Evolutionary conservation across 306 rosid genomes (phyloP).

Genomic region (Lupinus albus): DNA sequence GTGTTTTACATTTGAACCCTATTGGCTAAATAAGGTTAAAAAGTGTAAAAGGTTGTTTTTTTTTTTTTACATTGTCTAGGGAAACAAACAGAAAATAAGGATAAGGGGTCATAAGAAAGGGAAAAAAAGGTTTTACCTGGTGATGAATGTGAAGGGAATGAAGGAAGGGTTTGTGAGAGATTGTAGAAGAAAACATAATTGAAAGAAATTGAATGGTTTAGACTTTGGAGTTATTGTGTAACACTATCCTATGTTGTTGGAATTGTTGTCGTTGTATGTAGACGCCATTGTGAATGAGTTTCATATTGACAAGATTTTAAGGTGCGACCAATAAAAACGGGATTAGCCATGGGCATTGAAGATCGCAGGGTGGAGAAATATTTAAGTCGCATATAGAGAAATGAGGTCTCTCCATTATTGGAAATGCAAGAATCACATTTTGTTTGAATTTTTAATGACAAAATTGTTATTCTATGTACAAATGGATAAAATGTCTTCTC

Average conservation of each 20-base stretch:
- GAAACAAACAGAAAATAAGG: slow-evolving; percentile 23
- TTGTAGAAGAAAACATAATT: slow-evolving; percentile 47
- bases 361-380: too few species aligned
- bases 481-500: too few species aligned
- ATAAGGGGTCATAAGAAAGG: not conserved
- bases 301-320: too few species aligned
- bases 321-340: too few species aligned
- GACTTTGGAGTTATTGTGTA: slow-evolving; percentile 37
- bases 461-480: too few species aligned
- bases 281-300: slow-evolving; percentile 15
- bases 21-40: not conserved
- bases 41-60: not conserved
- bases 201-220: slow-evolving; percentile 41
- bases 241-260: not conserved
- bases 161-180: slow-evolving; percentile 37
- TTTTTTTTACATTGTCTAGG: slow-evolving; percentile 1
- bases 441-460: too few species aligned
- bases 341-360: too few species aligned
- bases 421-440: too few species aligned
- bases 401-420: too few species aligned
- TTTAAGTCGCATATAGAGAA: too few species aligned
- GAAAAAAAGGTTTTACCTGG: slow-evolving; percentile 42
- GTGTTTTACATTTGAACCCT: not conserved
- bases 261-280: not conserved
- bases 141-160: slow-evolving; percentile 34